phyloP scores from a whole-genome alignment of 179 eudicot genomes.

The Actinidia polygama region DNA sequence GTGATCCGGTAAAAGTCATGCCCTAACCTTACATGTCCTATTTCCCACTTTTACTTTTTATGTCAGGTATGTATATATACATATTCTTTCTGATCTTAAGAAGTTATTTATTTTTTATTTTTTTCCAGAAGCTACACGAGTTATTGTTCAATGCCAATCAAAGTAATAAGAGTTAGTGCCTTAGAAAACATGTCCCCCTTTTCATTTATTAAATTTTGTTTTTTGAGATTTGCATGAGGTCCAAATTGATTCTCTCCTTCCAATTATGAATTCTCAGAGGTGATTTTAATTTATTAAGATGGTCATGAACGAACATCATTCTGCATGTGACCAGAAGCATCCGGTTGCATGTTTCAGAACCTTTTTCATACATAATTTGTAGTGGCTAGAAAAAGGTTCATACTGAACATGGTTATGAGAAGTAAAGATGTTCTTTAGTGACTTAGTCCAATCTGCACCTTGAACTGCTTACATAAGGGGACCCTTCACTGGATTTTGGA shows the following conservation, averaged over 20 bases:
- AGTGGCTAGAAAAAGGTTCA: too few relatives aligned
- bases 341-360: too few relatives aligned
- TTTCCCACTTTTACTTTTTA: background rate
- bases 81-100: background rate
- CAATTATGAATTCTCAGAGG: background rate
- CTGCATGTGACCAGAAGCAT: background rate
- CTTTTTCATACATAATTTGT: too few relatives aligned
- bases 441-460: too few relatives aligned
- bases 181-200: background rate
- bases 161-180: background rate
- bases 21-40: background rate
- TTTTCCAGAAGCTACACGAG: too few relatives aligned
- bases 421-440: too few relatives aligned
- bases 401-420: too few relatives aligned
- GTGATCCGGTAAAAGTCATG: slow-evolving; percentile 80
- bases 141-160: background rate
- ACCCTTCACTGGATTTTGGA: too few relatives aligned
- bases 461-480: too few relatives aligned
- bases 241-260: background rate
- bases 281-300: background rate
- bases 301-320: background rate
- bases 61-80: background rate
- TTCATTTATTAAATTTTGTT: background rate
- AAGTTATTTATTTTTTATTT: too few relatives aligned
- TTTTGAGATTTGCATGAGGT: background rate